Evolutionary conservation across 2,329 filamentous ascomycete genomes (phyloP).

Genomic region (Trichoderma afroharzianum): DNA sequence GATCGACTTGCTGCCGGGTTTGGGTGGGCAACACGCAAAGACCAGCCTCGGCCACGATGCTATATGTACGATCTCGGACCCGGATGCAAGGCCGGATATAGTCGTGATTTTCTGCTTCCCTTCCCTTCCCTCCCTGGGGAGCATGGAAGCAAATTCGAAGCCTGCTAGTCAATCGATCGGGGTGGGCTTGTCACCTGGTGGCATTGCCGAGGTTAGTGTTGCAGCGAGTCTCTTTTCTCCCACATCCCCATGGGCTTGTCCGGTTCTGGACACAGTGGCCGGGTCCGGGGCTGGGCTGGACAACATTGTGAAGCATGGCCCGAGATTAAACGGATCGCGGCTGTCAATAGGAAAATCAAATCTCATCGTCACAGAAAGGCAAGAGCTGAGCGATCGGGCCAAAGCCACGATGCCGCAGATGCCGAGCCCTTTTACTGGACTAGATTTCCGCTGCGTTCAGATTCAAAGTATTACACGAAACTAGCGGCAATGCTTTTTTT

Average conservation of each 20-base stretch:
- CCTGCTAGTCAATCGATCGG: slow-evolving; percentile 1
- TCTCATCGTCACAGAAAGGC: background rate
- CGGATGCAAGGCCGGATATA: background rate
- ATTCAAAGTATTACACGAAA: background rate
- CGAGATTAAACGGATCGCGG: slow-evolving; percentile 13
- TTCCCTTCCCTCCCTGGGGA: background rate
- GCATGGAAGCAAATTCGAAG: slow-evolving; percentile 6
- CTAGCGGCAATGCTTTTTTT: background rate
- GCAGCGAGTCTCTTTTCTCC: background rate
- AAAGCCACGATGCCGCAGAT: background rate
- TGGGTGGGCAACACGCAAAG: background rate
- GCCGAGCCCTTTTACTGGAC: background rate
- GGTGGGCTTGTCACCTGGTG: background rate
- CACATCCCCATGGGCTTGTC: background rate
- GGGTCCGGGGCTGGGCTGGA: background rate
- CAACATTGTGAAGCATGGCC: background rate
- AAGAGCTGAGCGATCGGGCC: background rate
- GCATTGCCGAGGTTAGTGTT: slow-evolving; percentile 6
- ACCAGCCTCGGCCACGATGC: background rate
- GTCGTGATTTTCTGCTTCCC: background rate
- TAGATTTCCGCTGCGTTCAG: background rate
- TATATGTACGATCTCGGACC: background rate
- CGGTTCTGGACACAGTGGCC: background rate
- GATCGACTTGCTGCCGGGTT: background rate
- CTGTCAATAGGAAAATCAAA: background rate